Evolutionary conservation across 2,329 filamentous ascomycete species (phyloP).

Genomic region (Penicillium sp.): DNA sequence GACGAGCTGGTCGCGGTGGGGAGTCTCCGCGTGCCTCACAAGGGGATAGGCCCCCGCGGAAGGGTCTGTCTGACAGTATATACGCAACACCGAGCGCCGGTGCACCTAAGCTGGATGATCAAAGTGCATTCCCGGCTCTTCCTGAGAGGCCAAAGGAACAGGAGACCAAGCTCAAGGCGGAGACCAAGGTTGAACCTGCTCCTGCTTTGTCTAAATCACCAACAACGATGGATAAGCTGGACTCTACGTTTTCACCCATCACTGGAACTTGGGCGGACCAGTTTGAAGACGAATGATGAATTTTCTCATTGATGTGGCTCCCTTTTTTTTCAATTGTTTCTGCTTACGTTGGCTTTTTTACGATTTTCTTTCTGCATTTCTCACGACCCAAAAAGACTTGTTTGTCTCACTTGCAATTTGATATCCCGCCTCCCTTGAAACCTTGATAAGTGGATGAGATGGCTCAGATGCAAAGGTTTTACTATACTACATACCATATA

Average conservation of each 20-base stretch:
- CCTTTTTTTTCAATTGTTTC: neutral
- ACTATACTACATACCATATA: neutral
- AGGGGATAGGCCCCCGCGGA: slow-evolving; percentile 20
- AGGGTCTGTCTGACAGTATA: slow-evolving; percentile 17
- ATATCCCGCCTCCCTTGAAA: slow-evolving; percentile 13
- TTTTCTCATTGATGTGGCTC: neutral
- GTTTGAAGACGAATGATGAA: slow-evolving; percentile 25
- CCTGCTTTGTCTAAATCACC: slow-evolving; percentile 4
- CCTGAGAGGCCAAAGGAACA: slow-evolving; percentile 28
- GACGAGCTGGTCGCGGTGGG: slow-evolving; percentile 29
- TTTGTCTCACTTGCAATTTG: slow-evolving; percentile 12
- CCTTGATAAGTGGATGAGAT: neutral
- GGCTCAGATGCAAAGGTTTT: neutral
- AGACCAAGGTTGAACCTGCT: neutral
- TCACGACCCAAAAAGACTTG: slow-evolving; percentile 17
- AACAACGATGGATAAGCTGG: slow-evolving; percentile 24
- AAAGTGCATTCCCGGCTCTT: slow-evolving; percentile 39
- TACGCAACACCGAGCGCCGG: slow-evolving; percentile 15
- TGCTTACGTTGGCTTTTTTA: neutral
- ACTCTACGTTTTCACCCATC: slow-evolving; percentile 30
- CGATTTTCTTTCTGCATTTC: slow-evolving; percentile 13
- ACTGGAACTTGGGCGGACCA: slow-evolving; percentile 37
- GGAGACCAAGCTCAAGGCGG: slow-evolving; percentile 8
- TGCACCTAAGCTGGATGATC: slow-evolving; percentile 29
- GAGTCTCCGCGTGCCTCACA: slow-evolving; percentile 27